phyloP scores from a whole-genome alignment of 2,329 filamentous ascomycete genomes.

The Apiospora saccharicola region DNA sequence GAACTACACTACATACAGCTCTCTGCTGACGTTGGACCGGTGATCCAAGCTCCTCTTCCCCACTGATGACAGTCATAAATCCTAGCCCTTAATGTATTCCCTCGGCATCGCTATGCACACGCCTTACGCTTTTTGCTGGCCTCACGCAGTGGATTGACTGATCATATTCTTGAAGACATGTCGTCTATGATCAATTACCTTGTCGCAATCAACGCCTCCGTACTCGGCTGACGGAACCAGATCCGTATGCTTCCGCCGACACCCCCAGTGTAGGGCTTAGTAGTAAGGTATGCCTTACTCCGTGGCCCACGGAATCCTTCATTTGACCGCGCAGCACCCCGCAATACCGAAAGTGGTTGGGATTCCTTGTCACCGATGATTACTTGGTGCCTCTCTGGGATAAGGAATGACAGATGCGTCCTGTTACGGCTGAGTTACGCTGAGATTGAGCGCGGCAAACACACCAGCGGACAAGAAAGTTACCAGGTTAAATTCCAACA shows the following conservation, averaged over 20 bases:
- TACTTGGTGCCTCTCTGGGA: background rate
- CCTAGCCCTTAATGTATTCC: background rate
- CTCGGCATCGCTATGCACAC: background rate
- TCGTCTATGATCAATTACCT: conserved; percentile 6
- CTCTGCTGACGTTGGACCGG: conserved; percentile 28
- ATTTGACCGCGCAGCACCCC: background rate
- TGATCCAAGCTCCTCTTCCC: conserved; percentile 22
- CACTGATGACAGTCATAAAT: conserved; percentile 1
- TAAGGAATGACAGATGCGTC: background rate
- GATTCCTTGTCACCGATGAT: background rate
- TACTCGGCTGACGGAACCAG: background rate
- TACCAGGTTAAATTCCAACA: background rate
- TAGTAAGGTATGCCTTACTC: background rate
- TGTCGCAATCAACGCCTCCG: background rate
- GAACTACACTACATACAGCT: background rate
- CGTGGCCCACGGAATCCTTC: background rate
- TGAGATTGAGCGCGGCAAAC: background rate
- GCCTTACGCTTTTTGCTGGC: background rate
- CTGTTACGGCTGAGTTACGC: background rate
- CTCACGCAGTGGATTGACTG: background rate
- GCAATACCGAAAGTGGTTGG: background rate
- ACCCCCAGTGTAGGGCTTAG: background rate
- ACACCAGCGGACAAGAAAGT: background rate
- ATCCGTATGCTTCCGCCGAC: background rate
- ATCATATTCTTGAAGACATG: background rate